phyloP scores from a whole-genome alignment of 441 rosid species.

The Gossypium davidsonii region DNA sequence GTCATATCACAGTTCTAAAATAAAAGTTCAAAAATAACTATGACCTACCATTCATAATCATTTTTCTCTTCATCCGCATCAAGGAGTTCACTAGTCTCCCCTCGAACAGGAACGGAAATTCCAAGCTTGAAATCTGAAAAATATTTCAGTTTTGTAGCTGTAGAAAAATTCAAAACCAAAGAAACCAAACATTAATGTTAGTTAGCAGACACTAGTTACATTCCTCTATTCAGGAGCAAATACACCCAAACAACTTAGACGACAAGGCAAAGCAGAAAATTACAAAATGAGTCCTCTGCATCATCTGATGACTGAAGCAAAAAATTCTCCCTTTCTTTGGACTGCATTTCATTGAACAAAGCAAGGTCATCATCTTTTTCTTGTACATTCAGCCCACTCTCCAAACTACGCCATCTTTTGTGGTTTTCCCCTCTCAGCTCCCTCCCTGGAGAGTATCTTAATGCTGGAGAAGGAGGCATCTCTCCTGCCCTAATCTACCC shows the following conservation, averaged over 20 bases:
- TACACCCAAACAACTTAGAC: conserved; percentile 10
- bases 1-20: not conserved
- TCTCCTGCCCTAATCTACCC: conserved; percentile 23
- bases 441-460: conserved; percentile 71
- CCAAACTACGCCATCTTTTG: conserved; percentile 76
- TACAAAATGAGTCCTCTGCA: conserved; percentile 81
- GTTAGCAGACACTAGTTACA: conserved; percentile 12
- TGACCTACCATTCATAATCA: conserved; percentile 89
- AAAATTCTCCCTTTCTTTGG: conserved; percentile 70
- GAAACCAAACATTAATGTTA: conserved; percentile 19
- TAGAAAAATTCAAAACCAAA: conserved; percentile 16
- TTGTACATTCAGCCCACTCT: conserved; percentile 49
- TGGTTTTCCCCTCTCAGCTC: conserved; percentile 62
- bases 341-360: conserved; percentile 84
- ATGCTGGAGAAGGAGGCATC: conserved; percentile 93
- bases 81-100: conserved; percentile 82
- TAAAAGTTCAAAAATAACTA: not conserved
- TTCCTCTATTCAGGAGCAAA: not conserved
- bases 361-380: conserved; percentile 91
- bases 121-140: conserved; percentile 77
- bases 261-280: conserved; percentile 29
- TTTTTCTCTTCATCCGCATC: conserved; percentile 85
- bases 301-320: conserved; percentile 77
- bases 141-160: conserved; percentile 81
- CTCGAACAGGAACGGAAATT: conserved; percentile 27